Evolutionary conservation across 2,329 filamentous ascomycete genomes (phyloP), one percentile per base, ranked within the genome.

Genomic region (Fusarium agapanthi): DNA sequence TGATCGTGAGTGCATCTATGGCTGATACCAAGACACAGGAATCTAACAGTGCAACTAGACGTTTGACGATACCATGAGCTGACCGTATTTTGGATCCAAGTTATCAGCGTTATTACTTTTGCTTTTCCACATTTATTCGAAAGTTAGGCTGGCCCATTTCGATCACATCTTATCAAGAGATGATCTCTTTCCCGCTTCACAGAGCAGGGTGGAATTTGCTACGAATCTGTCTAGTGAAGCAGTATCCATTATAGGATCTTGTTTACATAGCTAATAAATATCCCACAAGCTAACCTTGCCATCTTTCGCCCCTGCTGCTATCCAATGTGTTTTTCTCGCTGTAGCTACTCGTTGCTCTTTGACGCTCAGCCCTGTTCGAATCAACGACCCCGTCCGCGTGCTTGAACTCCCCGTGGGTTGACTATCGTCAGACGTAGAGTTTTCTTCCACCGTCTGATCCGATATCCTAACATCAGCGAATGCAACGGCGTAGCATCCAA

Each of bases 221-320:
- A 40, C 14, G 34, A 53, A 32, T 20, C 32, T 24, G 30, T 54
- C 24, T 50, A 60, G 54, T 34, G 47, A 22, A 32, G 28, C 5
- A 6, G 34, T 38, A 20, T 47, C 26, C n/a, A 8, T n/a, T 40
- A 15, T 24, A n/a, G 15, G 9, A 43, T 15, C 11, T 30, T 30
- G 7, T 32, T n/a, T 18, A 54, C 41, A 63, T 50, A 43, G 34
- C 84, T 77, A 95, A 81, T 96, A 99, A 65, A 98, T 91, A 83
- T 98, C 94, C 96, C 96, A 99, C 75, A 99, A 84, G 79, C 94
- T 97, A 71, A 98, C 90, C 80, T 97, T 97, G 24, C 95, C 96
- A 83, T 98, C 96, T 81, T 98, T 99, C 61, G 93, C 93, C 4
- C 96, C 96, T 3, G 90, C 94, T 24, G 92, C 96, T 57, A 98